Conservation (phyloP, 345 rosid genomes). For the Geranium rotundifolium region DNA sequence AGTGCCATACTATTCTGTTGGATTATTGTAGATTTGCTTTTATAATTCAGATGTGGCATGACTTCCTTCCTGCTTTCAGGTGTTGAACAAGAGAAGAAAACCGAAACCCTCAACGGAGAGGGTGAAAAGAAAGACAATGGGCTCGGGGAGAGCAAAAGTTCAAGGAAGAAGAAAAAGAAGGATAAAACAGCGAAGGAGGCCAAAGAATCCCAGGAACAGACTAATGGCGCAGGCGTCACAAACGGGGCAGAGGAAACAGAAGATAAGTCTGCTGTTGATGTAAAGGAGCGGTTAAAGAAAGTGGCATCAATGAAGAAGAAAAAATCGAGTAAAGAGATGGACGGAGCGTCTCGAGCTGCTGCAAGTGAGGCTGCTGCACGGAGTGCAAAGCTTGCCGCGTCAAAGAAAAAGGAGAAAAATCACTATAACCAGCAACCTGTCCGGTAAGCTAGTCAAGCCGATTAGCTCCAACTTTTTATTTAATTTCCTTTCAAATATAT, state of each 20-base stretch:
- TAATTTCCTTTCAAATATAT: too few relatives aligned
- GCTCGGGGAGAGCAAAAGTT: conserved; percentile 47
- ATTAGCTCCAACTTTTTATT: too few relatives aligned
- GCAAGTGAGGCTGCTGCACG: conserved; percentile 71
- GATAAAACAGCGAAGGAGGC: conserved; percentile 21
- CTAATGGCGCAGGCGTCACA: conserved; percentile 18
- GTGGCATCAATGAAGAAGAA: conserved; percentile 53
- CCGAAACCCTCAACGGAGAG: conserved; percentile 23
- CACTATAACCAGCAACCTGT: conserved; percentile 76
- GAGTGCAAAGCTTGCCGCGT: conserved; percentile 60
- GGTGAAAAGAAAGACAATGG: conserved; percentile 49
- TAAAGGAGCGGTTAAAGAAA: conserved; percentile 63
- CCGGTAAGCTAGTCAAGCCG: conserved; percentile 21
- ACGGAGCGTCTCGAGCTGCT: conserved; percentile 55
- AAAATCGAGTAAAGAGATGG: conserved; percentile 67
- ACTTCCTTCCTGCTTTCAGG: conserved; percentile 10
- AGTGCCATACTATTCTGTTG: too few relatives aligned
- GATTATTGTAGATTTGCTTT: too few relatives aligned
- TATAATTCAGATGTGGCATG: too few relatives aligned
- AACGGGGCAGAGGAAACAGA: conserved; percentile 22
- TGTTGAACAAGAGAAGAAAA: conserved; percentile 22
- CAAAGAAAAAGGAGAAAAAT: conserved; percentile 85
- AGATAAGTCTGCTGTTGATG: conserved; percentile 35
- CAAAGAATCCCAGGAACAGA: conserved; percentile 45
- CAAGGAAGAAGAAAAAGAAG: conserved; percentile 71